A percentile compares a stretch with the other conserved stretches of the same genome.
phyloP scores from a whole-genome alignment of 208 protist species.

The Trichomonas tenax region DNA sequence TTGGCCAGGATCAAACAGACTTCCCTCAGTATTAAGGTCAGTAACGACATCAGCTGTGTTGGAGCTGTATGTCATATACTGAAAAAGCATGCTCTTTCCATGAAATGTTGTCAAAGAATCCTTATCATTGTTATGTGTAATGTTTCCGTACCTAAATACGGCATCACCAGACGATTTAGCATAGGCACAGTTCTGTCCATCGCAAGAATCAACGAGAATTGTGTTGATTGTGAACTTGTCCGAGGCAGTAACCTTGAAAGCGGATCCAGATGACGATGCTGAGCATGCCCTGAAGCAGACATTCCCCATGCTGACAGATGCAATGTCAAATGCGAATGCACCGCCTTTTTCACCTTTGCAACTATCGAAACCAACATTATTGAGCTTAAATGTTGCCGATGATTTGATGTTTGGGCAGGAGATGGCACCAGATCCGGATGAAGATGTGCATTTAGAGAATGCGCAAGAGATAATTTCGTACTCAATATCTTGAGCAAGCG shows the following conservation, averaged over 20 bases:
- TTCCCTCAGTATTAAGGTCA: not conserved
- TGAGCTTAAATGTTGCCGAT: not conserved
- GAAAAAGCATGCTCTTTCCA: not conserved
- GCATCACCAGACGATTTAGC: not conserved
- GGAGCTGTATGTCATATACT: not conserved
- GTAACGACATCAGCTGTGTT: not conserved
- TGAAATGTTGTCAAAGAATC: not conserved
- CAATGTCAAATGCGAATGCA: not conserved
- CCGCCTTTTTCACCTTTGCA: not conserved
- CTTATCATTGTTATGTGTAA: not conserved
- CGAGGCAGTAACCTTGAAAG: not conserved
- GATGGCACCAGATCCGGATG: not conserved
- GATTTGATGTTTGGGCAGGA: not conserved
- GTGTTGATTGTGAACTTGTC: not conserved
- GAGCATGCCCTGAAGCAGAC: not conserved
- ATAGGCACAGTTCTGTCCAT: not conserved
- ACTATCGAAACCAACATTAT: not conserved
- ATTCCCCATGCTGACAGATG: not conserved
- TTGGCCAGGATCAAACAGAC: not conserved
- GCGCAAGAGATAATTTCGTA: not conserved
- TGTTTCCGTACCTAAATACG: not conserved
- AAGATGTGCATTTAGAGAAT: not conserved
- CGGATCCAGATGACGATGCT: not conserved
- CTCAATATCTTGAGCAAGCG: not conserved
- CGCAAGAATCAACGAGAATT: not conserved